A percentile compares a stretch with the other conserved stretches of the same genome.
Evolutionary conservation across 1,139 yeast species (phyloP).

Genomic region (Debaryomycetaceae sp.): DNA sequence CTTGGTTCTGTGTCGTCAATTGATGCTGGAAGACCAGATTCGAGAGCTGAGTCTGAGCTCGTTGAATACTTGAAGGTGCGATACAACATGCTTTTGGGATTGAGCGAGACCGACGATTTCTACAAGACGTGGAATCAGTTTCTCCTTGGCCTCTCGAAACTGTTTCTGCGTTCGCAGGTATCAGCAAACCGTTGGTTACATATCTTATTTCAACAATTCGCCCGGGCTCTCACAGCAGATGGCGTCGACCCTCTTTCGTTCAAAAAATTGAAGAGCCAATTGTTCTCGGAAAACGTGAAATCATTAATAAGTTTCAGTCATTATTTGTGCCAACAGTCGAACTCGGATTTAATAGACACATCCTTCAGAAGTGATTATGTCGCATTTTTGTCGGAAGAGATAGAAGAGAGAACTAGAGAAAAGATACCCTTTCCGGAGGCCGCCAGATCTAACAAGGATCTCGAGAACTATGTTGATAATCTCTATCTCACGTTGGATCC

Average conservation of each 20-base stretch:
- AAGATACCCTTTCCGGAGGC: constrained; percentile 35
- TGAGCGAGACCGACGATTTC: constrained; percentile 16
- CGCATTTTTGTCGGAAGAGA: constrained; percentile 20
- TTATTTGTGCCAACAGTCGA: constrained; percentile 26
- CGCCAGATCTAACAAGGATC: constrained; percentile 13
- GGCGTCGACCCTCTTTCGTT: constrained; percentile 20
- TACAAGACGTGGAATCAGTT: constrained; percentile 31
- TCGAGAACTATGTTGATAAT: constrained; percentile 30
- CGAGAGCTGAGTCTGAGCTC: constrained; percentile 21
- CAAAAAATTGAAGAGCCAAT: constrained; percentile 18
- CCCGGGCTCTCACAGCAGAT: constrained; percentile 18
- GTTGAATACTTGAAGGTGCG: constrained; percentile 34
- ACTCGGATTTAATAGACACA: constrained; percentile 16
- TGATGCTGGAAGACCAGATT: constrained; percentile 8
- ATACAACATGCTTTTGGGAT: constrained; percentile 33
- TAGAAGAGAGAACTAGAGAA: constrained; percentile 18
- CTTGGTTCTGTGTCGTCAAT: constrained; percentile 16
- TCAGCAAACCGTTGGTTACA: constrained; percentile 42
- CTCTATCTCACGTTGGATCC: constrained; percentile 30
- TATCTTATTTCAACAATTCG: constrained; percentile 24
- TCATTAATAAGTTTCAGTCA: constrained; percentile 28
- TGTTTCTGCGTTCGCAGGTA: constrained; percentile 33
- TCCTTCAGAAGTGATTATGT: constrained; percentile 32
- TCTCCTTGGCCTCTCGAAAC: constrained; percentile 21
- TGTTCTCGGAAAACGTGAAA: constrained; percentile 23